phyloP scores from a whole-genome alignment of 139 green algal genomes.

The Tetradesmus lagerheimii region DNA sequence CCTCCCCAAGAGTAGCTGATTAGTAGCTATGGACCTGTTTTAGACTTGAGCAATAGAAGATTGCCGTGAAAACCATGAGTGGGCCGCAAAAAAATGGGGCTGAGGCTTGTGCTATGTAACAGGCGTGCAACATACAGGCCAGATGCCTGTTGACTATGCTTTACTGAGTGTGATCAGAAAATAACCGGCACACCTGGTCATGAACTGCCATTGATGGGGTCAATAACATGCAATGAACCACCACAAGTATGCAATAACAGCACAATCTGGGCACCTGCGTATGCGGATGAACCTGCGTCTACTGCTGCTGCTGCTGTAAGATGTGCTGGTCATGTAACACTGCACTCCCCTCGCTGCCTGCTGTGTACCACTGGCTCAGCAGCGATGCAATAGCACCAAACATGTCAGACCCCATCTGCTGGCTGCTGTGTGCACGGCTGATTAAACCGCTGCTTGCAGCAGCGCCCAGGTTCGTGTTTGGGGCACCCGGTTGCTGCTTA shows the following conservation, averaged over 20 bases:
- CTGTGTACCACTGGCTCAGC: background rate
- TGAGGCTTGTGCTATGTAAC: too few species aligned
- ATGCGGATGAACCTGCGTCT: background rate
- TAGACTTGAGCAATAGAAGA: too few species aligned
- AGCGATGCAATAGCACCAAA: background rate
- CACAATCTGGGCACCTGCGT: background rate
- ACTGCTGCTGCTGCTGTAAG: background rate
- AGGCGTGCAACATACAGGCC: too few species aligned
- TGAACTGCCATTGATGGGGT: too few species aligned
- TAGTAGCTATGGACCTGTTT: too few species aligned
- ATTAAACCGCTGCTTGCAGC: background rate
- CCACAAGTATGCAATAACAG: background rate
- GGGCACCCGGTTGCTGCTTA: background rate
- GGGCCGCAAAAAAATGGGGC: too few species aligned
- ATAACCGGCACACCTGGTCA: too few species aligned
- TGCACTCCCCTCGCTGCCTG: background rate
- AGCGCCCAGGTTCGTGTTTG: background rate
- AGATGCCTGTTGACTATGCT: too few species aligned
- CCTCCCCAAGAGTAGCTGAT: too few species aligned
- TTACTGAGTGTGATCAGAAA: too few species aligned
- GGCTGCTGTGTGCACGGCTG: background rate
- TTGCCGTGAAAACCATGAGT: too few species aligned
- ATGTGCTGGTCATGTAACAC: background rate
- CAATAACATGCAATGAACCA: too few species aligned
- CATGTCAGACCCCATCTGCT: background rate